Conservation (phyloP, 345 rosid genomes). For the Adansonia digitata region DNA sequence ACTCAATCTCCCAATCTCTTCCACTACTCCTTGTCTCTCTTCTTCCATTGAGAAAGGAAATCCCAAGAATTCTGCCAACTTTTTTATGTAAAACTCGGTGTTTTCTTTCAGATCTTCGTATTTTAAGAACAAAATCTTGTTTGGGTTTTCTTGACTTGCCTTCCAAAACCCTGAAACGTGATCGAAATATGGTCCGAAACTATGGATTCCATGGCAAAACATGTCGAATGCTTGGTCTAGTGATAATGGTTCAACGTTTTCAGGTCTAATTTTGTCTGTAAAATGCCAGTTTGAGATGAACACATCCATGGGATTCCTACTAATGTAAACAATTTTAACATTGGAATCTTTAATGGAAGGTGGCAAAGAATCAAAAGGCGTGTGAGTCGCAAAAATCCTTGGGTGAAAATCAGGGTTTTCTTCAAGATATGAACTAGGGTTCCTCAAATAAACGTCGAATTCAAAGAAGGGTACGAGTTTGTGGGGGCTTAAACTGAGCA, state of each 20-base stretch:
- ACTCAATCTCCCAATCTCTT: conserved; percentile 30
- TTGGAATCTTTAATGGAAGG: conserved; percentile 23
- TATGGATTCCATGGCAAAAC: conserved; percentile 33
- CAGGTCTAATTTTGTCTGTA: conserved; percentile 17
- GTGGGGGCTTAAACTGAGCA: conserved; percentile 17
- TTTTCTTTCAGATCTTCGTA: conserved; percentile 45
- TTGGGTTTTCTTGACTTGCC: conserved; percentile 33
- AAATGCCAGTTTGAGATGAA: conserved; percentile 48
- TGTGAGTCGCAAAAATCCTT: conserved; percentile 38
- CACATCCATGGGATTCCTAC: conserved; percentile 41
- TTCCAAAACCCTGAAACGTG: conserved; percentile 43
- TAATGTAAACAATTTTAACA: conserved; percentile 36
- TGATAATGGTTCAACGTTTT: conserved; percentile 7
- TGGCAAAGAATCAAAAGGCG: conserved; percentile 30
- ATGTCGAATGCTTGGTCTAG: conserved; percentile 39
- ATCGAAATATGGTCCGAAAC: conserved; percentile 42
- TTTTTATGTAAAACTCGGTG: conserved; percentile 14
- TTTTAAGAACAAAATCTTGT: conserved; percentile 30
- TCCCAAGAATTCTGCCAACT: conserved; percentile 35
- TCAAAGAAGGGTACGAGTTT: conserved; percentile 20
- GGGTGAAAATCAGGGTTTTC: conserved; percentile 12
- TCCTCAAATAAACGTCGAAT: conserved; percentile 28
- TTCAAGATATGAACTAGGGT: conserved; percentile 31
- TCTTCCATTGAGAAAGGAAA: conserved; percentile 39
- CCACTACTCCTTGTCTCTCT: conserved; percentile 20